Conservation (phyloP, 2,329 filamentous ascomycete genomes). For the Colletotrichum simmondsii region DNA sequence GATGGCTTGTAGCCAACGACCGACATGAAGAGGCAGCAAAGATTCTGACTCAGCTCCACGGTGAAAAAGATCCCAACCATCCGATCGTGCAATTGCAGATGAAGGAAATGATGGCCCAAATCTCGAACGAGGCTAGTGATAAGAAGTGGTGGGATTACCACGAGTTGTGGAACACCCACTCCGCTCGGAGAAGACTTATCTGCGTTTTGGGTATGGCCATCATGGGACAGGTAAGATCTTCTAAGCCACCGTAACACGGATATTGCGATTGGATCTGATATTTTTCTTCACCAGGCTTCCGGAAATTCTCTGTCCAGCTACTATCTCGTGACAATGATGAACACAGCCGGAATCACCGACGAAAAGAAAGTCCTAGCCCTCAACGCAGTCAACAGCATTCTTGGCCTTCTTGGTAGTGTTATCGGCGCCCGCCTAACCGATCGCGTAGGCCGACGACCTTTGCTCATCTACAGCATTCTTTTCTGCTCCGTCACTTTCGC, state of each 20-base stretch:
- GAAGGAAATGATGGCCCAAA: constrained; percentile 58
- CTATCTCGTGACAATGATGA: constrained; percentile 63
- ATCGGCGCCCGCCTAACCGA: constrained; percentile 67
- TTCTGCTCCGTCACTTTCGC: constrained; percentile 59
- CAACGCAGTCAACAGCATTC: constrained; percentile 64
- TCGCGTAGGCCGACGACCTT: constrained; percentile 64
- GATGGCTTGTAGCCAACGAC: constrained; percentile 58
- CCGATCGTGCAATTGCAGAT: constrained; percentile 64
- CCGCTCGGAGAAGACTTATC: constrained; percentile 60
- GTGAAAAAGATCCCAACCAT: constrained; percentile 60
- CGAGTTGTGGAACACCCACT: constrained; percentile 61
- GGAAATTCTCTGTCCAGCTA: constrained; percentile 62
- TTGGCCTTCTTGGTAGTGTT: constrained; percentile 62
- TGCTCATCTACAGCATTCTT: constrained; percentile 59
- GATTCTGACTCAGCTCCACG: constrained; percentile 61
- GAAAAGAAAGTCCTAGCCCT: constrained; percentile 60
- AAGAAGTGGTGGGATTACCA: constrained; percentile 68
- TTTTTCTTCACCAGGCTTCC: constrained; percentile 4
- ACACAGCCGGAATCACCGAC: constrained; percentile 61
- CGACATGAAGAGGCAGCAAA: constrained; percentile 50
- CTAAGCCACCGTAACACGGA: not conserved
- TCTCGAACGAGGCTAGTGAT: constrained; percentile 60
- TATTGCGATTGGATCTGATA: not conserved
- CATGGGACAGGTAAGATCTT: constrained; percentile 61
- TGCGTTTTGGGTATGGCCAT: constrained; percentile 62